Percentiles rank a stretch among this genome's conserved stretches.
phyloP scores from a whole-genome alignment of 495 filamentous ascomycete species.

The Podospora australis region DNA sequence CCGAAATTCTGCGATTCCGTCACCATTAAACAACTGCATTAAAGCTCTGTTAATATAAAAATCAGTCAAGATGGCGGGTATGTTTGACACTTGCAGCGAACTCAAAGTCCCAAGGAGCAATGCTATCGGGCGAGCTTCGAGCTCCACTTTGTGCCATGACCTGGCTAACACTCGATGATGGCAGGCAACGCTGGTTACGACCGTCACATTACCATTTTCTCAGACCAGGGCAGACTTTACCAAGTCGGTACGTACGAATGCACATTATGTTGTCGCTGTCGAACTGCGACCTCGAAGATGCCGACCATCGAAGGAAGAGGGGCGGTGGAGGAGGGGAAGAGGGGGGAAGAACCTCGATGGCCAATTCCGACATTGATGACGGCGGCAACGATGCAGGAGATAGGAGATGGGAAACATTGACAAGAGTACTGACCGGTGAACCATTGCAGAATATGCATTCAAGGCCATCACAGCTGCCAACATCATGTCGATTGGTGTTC shows the following conservation, averaged over 20 bases:
- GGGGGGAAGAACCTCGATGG: background rate
- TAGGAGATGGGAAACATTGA: background rate
- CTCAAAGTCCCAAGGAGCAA: background rate
- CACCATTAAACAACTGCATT: slow-evolving; percentile 1
- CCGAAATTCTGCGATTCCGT: background rate
- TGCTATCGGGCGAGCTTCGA: slow-evolving; percentile 13
- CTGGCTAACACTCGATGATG: slow-evolving; percentile 19
- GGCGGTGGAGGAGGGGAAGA: background rate
- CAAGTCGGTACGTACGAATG: slow-evolving; percentile 82
- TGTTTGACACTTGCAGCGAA: slow-evolving; percentile 18
- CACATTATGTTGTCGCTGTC: background rate
- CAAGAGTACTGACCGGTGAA: slow-evolving; percentile 26
- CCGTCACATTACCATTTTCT: slow-evolving; percentile 99
- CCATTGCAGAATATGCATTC: slow-evolving; percentile 89
- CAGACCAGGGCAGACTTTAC: slow-evolving; percentile 93
- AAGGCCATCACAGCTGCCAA: slow-evolving; percentile 99
- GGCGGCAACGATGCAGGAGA: background rate
- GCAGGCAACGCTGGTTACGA: slow-evolving; percentile 94
- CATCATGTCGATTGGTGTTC: slow-evolving; percentile 92
- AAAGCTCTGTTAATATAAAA: slow-evolving; percentile 6
- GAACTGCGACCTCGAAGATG: background rate
- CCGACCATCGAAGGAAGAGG: background rate
- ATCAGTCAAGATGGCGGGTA: slow-evolving; percentile 41
- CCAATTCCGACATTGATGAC: background rate
- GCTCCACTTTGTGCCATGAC: slow-evolving; percentile 17